Evolutionary conservation across 1,284 basidiomycete species (phyloP).

Genomic region (Anthracocystis walkeri): DNA sequence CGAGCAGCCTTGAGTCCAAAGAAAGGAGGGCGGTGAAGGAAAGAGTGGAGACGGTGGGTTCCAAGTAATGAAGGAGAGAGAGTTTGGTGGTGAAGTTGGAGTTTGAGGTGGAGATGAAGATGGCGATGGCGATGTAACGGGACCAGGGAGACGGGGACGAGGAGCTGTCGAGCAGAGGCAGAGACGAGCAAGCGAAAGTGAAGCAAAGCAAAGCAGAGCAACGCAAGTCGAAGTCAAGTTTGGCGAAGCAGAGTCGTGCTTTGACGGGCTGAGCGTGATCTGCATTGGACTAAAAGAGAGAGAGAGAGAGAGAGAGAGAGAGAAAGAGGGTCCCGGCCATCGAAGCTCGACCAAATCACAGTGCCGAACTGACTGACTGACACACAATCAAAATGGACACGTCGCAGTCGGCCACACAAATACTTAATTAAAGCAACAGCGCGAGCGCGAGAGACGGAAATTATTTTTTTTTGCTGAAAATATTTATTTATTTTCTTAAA

Average conservation of each 20-base stretch:
- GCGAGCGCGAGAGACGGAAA: slow-evolving; percentile 4
- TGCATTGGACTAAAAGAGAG: slow-evolving; percentile 1
- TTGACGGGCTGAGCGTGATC: slow-evolving; percentile 16
- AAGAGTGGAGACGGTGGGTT: slow-evolving; percentile 3
- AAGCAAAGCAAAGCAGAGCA: background rate
- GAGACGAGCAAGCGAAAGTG: background rate
- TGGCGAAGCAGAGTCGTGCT: slow-evolving; percentile 4
- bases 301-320: background rate
- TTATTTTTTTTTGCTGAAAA: no score
- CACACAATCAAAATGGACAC: background rate
- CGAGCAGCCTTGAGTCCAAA: background rate
- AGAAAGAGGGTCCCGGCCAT: slow-evolving; percentile 21
- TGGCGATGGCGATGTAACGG: slow-evolving; percentile 2
- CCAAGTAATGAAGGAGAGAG: slow-evolving; percentile 1
- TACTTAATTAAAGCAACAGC: background rate
- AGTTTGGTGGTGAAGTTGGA: background rate
- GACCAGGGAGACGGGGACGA: background rate
- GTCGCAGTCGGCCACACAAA: no score
- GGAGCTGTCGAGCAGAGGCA: background rate
- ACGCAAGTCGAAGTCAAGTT: no score
- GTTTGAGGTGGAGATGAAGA: background rate
- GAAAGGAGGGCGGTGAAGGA: slow-evolving; percentile 6
- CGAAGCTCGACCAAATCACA: slow-evolving; percentile 9
- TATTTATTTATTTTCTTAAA: no score
- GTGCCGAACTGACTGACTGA: background rate